These are phyloP conservation scores for Eucalyptus pauciflora DNA, from an alignment of 345 rosid genomes.

Conservation along the genomic window DNA sequence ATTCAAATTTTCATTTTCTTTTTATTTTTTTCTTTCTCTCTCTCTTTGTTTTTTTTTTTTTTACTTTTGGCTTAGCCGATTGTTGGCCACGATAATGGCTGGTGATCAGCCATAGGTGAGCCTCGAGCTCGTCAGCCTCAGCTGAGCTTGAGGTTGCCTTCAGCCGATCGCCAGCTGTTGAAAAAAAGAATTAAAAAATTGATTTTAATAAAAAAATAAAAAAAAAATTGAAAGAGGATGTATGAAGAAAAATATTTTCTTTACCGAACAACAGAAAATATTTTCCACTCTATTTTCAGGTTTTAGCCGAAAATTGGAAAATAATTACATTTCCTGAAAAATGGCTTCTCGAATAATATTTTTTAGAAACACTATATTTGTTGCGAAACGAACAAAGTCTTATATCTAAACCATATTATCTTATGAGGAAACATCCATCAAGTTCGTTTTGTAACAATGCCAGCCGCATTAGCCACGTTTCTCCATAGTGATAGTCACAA, in stretches of 20 bases:
- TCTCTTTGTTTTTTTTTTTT: no score
- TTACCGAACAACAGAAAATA: accelerated
- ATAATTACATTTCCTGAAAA: accelerated
- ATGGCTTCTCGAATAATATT: accelerated
- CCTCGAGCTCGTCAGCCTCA: no score
- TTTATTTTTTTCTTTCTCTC: no score
- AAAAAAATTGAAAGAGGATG: accelerated
- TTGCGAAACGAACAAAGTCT: accelerated
- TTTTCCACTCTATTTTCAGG: accelerated
- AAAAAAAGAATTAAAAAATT: no score
- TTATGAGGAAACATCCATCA: accelerated
- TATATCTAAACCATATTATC: background rate
- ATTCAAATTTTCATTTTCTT: no score
- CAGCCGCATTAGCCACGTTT: accelerated
- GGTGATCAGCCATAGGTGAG: accelerated
- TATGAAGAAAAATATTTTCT: no score
- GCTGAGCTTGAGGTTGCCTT: no score
- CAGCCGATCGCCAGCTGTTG: no score
- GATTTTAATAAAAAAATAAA: no score
- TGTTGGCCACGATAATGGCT: accelerated
- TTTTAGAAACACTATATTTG: no score
- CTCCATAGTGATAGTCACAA: background rate
- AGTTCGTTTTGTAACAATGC: background rate
- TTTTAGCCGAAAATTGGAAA: accelerated
- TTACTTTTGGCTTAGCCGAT: accelerated